A percentile compares a stretch with the other conserved stretches of the same genome.
Conservation (phyloP, 2,329 filamentous ascomycete species). For the Xylariales sp. region DNA sequence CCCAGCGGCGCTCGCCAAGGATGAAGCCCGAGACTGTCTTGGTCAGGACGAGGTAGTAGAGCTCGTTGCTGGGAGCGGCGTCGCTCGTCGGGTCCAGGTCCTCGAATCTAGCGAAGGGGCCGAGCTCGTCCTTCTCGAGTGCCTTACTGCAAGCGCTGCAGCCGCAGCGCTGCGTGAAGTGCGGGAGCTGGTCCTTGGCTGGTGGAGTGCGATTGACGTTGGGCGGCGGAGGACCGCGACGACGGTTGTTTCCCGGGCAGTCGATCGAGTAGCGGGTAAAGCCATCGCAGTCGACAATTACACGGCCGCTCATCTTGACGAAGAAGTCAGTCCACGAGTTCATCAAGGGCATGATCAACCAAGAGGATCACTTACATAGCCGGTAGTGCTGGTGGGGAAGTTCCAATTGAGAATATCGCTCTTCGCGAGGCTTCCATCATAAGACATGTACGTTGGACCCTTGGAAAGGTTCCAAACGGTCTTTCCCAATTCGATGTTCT, state of each 20-base stretch:
- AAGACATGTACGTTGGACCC: conserved; percentile 40
- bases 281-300: conserved; percentile 39
- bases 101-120: conserved; percentile 36
- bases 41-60: conserved; percentile 39
- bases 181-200: conserved; percentile 33
- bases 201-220: conserved; percentile 4
- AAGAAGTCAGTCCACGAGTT: too few species aligned
- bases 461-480: conserved; percentile 44
- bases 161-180: conserved; percentile 35
- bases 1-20: conserved; percentile 40
- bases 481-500: conserved; percentile 36
- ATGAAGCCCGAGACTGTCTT: conserved; percentile 44
- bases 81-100: conserved; percentile 32
- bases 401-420: conserved; percentile 17
- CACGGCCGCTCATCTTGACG: conserved; percentile 35
- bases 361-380: conserved; percentile 13
- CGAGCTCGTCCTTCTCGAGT: conserved; percentile 17
- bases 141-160: conserved; percentile 31
- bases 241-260: conserved; percentile 18
- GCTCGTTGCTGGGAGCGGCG: conserved; percentile 32
- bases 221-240: neutral
- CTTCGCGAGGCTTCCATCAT: conserved; percentile 36
- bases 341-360: too few species aligned
- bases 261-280: conserved; percentile 30
- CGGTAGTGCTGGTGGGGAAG: conserved; percentile 18